phyloP scores from a whole-genome alignment of 2,329 filamentous ascomycete genomes.

The Fusarium siculi region DNA sequence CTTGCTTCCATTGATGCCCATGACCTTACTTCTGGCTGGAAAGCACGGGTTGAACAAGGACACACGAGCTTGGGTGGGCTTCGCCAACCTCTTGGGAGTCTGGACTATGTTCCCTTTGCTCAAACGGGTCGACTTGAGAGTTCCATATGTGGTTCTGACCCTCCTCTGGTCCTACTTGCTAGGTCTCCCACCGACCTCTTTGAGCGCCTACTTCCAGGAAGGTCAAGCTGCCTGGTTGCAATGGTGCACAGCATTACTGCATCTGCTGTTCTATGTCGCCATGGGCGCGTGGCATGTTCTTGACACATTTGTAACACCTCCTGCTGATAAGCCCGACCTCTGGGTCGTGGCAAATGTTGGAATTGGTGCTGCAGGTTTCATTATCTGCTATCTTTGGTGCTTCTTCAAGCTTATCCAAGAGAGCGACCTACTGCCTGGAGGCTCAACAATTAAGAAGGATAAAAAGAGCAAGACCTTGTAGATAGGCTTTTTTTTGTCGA shows the following conservation, averaged over 20 bases:
- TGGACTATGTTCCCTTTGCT: constrained; percentile 97
- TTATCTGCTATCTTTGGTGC: constrained; percentile 92
- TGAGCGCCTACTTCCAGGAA: constrained; percentile 73
- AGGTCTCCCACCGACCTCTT: constrained; percentile 82
- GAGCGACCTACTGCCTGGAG: constrained; percentile 61
- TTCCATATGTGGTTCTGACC: constrained; percentile 87
- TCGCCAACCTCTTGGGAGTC: constrained; percentile 86
- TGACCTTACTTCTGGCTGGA: constrained; percentile 86
- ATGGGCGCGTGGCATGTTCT: constrained; percentile 86
- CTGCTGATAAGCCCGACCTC: constrained; percentile 84
- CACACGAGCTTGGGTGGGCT: constrained; percentile 91
- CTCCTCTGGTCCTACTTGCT: constrained; percentile 92
- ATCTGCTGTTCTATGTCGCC: constrained; percentile 77
- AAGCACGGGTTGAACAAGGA: constrained; percentile 80
- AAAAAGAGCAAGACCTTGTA: constrained; percentile 49
- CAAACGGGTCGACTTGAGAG: constrained; percentile 80
- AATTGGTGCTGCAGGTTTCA: constrained; percentile 85
- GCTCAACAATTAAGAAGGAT: constrained; percentile 42
- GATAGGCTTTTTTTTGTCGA: background rate
- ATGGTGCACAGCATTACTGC: constrained; percentile 74
- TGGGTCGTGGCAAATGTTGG: constrained; percentile 95
- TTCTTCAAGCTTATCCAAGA: constrained; percentile 73
- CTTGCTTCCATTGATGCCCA: constrained; percentile 88
- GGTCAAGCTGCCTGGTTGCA: constrained; percentile 48
- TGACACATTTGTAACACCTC: constrained; percentile 75